phyloP scores from a whole-genome alignment of 768 basidiomycete species.

The Mycena venus region DNA sequence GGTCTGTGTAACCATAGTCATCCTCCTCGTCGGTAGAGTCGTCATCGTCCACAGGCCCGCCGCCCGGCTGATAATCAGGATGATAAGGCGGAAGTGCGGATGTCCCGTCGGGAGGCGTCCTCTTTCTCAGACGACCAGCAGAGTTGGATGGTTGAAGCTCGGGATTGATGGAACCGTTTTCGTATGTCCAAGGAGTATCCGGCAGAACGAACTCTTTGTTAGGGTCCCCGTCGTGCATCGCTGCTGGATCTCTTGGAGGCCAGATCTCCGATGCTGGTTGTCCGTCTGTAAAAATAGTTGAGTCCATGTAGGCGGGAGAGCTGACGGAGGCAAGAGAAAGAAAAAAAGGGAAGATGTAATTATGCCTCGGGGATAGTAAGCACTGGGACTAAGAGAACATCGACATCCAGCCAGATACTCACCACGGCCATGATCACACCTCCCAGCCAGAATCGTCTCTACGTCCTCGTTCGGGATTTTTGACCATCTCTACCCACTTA shows the following conservation, averaged over 20 bases:
- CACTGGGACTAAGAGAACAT: background rate
- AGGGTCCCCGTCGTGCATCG: conserved; percentile 44
- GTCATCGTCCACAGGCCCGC: conserved; percentile 38
- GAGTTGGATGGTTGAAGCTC: conserved; percentile 73
- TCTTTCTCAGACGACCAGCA: conserved; percentile 34
- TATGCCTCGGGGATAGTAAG: conserved; percentile 17
- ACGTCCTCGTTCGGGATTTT: conserved; percentile 30
- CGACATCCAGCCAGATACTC: conserved; percentile 5
- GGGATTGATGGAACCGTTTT: conserved; percentile 84
- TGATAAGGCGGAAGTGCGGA: conserved; percentile 82
- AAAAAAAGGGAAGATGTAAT: conserved; percentile 2
- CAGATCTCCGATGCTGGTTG: conserved; percentile 56
- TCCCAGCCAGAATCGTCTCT: conserved; percentile 35
- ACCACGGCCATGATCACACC: conserved; percentile 27
- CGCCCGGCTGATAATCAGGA: conserved; percentile 67
- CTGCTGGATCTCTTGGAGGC: conserved; percentile 81
- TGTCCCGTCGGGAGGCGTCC: conserved; percentile 47
- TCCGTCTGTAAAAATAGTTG: conserved; percentile 30
- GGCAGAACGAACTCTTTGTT: conserved; percentile 62
- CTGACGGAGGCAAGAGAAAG: conserved; percentile 4
- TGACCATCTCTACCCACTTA: conserved; percentile 73
- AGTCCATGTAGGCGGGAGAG: background rate
- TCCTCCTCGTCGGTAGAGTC: conserved; percentile 45
- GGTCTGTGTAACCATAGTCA: conserved; percentile 35
- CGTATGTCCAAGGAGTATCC: conserved; percentile 88